Conservation (phyloP, 139 green algal genomes). For the Medakamo hakoo region DNA sequence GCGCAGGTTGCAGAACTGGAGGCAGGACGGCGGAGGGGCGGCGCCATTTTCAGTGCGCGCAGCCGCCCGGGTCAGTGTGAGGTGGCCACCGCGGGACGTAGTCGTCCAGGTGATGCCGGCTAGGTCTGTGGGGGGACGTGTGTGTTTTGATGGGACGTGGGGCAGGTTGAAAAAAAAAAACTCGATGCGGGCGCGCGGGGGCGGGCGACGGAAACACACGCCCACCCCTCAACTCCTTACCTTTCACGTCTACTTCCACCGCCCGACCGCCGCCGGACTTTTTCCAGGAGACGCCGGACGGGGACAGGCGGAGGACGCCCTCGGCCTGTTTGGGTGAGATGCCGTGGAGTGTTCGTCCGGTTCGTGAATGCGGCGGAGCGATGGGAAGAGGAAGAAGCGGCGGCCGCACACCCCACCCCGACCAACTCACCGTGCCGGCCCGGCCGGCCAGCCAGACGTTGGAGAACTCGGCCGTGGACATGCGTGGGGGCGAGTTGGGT, state of each 20-base stretch:
- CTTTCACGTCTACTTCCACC: conserved; percentile 29
- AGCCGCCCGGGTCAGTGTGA: neutral
- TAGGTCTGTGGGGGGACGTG: neutral
- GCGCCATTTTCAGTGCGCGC: neutral
- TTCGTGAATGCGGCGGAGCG: neutral
- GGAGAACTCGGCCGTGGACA: neutral
- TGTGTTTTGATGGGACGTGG: no score
- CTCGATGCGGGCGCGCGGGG: no score
- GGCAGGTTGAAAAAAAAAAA: no score
- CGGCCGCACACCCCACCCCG: neutral
- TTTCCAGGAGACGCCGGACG: conserved; percentile 29
- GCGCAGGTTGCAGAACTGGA: neutral
- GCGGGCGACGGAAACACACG: neutral
- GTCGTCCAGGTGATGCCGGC: neutral
- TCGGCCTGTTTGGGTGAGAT: neutral
- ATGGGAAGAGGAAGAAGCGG: neutral
- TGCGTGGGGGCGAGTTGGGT: no score
- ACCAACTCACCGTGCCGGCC: neutral
- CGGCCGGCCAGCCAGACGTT: neutral
- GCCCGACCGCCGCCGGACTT: conserved; percentile 22
- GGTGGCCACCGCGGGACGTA: neutral
- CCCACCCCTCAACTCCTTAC: conserved; percentile 7
- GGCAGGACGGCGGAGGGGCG: no score
- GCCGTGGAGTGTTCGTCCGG: neutral
- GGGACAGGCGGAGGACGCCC: conserved; percentile 4